Percentiles rank a stretch among this genome's conserved stretches.
phyloP scores from a whole-genome alignment of 306 rosid genomes.

The Alnus glutinosa region DNA sequence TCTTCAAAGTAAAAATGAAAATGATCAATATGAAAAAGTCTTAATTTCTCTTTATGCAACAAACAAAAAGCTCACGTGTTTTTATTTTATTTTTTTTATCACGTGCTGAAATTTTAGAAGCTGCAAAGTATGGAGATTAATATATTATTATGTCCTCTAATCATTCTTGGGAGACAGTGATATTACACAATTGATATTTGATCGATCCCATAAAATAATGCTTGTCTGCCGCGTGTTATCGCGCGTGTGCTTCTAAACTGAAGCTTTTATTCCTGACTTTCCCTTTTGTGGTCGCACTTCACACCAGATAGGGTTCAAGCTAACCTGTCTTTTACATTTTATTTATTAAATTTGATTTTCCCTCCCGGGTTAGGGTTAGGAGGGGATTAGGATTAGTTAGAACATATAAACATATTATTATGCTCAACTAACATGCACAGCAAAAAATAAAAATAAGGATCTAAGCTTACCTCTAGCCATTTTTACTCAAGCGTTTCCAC shows the following conservation, averaged over 20 bases:
- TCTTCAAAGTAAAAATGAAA: not conserved
- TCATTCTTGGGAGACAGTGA: slow-evolving; percentile 27
- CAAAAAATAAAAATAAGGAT: no score
- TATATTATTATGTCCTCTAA: not conserved
- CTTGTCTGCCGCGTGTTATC: slow-evolving; percentile 31
- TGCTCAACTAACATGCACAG: no score
- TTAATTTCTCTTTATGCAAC: slow-evolving; percentile 3
- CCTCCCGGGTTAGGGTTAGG: not conserved
- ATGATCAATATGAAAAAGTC: not conserved
- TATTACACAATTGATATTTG: slow-evolving; percentile 3
- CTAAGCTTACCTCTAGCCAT: no score
- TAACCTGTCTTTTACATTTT: not conserved
- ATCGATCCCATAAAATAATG: slow-evolving; percentile 11
- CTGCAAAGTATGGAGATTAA: not conserved
- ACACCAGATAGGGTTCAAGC: not conserved
- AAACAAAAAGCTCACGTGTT: not conserved
- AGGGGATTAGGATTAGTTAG: no score
- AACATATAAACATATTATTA: no score
- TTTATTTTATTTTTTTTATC: not conserved
- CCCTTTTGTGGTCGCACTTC: not conserved
- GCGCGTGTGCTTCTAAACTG: slow-evolving; percentile 27
- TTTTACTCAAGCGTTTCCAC: no score
- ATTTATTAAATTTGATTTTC: not conserved
- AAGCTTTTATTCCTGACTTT: not conserved
- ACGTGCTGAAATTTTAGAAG: slow-evolving; percentile 17